These are phyloP conservation scores for Metschnikowia reukaufii DNA, from an alignment of 805 yeast species.

Conservation along the genomic window DNA sequence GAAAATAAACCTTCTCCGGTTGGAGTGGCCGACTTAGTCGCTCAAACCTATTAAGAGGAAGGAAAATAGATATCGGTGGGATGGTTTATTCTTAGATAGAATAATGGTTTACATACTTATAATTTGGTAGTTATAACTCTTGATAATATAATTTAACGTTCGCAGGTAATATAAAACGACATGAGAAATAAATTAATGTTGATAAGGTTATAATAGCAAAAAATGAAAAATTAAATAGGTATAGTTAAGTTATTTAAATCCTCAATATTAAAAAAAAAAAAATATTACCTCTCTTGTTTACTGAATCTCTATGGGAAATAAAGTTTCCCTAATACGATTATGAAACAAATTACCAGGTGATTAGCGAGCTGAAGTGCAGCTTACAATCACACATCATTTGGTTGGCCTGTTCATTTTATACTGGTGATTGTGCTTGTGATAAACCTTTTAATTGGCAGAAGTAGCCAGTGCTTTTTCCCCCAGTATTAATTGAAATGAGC, in stretches of 20 bases:
- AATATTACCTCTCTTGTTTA: slow-evolving; percentile 51
- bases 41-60: not conserved
- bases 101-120: not conserved
- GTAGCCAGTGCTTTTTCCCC: slow-evolving; percentile 19
- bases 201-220: slow-evolving; percentile 1
- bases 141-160: slow-evolving; percentile 1
- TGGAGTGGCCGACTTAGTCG: too few species aligned
- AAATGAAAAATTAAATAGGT: not conserved
- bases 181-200: slow-evolving; percentile 1
- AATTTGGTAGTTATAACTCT: slow-evolving; percentile 1
- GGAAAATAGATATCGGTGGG: not conserved
- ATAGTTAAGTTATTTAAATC: too few species aligned
- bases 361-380: slow-evolving; percentile 41
- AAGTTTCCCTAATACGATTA: slow-evolving; percentile 30
- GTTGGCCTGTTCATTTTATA: slow-evolving; percentile 37
- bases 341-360: slow-evolving; percentile 29
- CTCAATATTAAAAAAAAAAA: too few species aligned
- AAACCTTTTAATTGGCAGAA: slow-evolving; percentile 36
- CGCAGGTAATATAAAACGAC: slow-evolving; percentile 2
- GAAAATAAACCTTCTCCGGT: not conserved
- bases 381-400: slow-evolving; percentile 45
- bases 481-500: slow-evolving; percentile 13
- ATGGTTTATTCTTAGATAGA: not conserved
- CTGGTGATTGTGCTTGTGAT: slow-evolving; percentile 26
- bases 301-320: slow-evolving; percentile 17